Conservation (phyloP, 805 yeast species). For the Sugiyamaella americana region DNA sequence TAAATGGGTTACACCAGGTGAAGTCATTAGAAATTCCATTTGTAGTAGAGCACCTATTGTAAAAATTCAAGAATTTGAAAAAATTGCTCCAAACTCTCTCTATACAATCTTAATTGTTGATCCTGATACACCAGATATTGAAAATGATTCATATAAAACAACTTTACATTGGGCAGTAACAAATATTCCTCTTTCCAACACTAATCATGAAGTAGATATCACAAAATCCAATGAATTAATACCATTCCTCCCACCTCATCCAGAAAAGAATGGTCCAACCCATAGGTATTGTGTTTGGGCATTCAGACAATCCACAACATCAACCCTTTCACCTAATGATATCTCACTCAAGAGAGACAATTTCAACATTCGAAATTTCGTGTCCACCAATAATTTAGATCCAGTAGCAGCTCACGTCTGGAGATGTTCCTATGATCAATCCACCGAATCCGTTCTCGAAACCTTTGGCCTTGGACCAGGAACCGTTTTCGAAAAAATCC, state of each 20-base stretch:
- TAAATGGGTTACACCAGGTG: constrained; percentile 77
- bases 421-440: constrained; percentile 79
- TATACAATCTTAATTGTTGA: constrained; percentile 80
- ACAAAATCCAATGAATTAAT: constrained; percentile 34
- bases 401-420: constrained; percentile 90
- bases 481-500: constrained; percentile 43
- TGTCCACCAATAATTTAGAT: constrained; percentile 45
- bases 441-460: constrained; percentile 60
- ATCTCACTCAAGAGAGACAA: constrained; percentile 35
- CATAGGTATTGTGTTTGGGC: constrained; percentile 91
- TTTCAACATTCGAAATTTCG: constrained; percentile 73
- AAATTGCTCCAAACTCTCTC: constrained; percentile 40
- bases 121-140: constrained; percentile 84
- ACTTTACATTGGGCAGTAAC: constrained; percentile 71
- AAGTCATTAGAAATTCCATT: constrained; percentile 61
- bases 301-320: constrained; percentile 51
- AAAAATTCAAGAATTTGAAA: constrained; percentile 65
- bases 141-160: constrained; percentile 60
- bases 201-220: constrained; percentile 47
- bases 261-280: constrained; percentile 78
- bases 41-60: constrained; percentile 74
- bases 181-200: constrained; percentile 56
- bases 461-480: constrained; percentile 71
- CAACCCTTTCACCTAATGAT: constrained; percentile 12
- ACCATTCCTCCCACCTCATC: constrained; percentile 73